phyloP scores from a whole-genome alignment of 257 asterid genomes.

The Fraxinus quadrangulata region DNA sequence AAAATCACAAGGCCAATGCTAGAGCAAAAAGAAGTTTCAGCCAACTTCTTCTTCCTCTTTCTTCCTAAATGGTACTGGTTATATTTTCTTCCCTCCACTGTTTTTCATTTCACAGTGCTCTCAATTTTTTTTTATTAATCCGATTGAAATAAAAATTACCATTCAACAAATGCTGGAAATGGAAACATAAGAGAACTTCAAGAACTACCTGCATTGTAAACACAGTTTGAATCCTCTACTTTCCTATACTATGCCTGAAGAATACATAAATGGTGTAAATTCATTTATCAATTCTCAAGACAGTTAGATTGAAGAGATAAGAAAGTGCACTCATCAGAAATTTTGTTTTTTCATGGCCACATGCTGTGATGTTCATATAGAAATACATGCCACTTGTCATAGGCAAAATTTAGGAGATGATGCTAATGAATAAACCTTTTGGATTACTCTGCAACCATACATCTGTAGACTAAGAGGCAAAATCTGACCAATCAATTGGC shows the following conservation, averaged over 20 bases:
- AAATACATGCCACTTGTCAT: not conserved
- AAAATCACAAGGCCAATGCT: not conserved
- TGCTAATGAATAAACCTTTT: constrained; percentile 57
- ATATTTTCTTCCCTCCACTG: not conserved
- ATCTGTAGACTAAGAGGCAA: constrained; percentile 84
- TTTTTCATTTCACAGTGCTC: not conserved
- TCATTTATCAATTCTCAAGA: constrained; percentile 11
- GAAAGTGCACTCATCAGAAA: not conserved
- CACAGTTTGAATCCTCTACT: not conserved
- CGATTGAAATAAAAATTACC: not conserved
- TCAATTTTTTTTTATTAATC: not conserved
- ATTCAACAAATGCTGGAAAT: not conserved
- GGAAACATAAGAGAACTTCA: not conserved
- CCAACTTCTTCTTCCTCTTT: not conserved
- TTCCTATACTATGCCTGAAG: not conserved
- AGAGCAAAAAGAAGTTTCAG: not conserved
- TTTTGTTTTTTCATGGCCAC: not conserved
- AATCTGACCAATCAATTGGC: constrained; percentile 74
- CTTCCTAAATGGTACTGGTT: no score
- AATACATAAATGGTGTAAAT: not conserved
- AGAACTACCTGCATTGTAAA: not conserved
- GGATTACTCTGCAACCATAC: constrained; percentile 98
- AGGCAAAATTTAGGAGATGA: constrained; percentile 6
- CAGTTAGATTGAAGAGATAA: not conserved
- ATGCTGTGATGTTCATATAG: not conserved